Base-by-base conservation (phyloP, 768 basidiomycete species). In the Suillus cothurnatus region DNA sequence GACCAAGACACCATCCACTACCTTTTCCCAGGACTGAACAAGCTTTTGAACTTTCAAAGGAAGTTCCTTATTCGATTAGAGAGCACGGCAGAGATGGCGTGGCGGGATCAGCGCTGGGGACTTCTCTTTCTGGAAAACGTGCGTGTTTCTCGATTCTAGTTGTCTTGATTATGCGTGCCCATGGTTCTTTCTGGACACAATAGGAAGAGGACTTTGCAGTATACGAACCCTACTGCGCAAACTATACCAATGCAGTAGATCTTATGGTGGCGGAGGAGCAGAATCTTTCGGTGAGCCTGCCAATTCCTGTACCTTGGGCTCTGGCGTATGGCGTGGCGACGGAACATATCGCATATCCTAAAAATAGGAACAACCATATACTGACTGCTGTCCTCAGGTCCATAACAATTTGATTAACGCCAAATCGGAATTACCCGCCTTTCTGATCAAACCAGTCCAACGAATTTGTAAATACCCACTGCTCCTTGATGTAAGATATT, bases 391-490 rank as follows among this genome's bases (percentile, higher is more conserved):
- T 59, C 58, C 64, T 63, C 73, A 94, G 93, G 85, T 87, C 66
- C 82, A 92, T 73, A 91, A 92, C 79, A 85, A 89, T 77, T 81
- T 94, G 81, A 92, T 96, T 79, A 93, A 94, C 71, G 90, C 90
- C 72, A 92, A 92, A 76, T 90, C 92, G 73, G 97, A 99, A 73
- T 84, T 99, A 38, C 93, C 94, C 65, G 95, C 94, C 11, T 97
- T 99, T 80, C 87, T 99, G 66, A 99, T 99, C 84, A 98, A 98
- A 81, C 97, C 97, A 8, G 92, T 99, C 58, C 97, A 99, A 77
- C 89, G 97, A 67, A 91, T 99, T 70, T 97, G 97, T 86, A 99
- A 99, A 83, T 99, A 99, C 77, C 96, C 96, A 31, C 84, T 99
- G 17, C 86, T 99, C 28, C 88, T 99, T 71, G 92, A 93, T 76